Evolutionary conservation across 306 rosid species (phyloP).

Genomic region (Pyrus bretschneideri): DNA sequence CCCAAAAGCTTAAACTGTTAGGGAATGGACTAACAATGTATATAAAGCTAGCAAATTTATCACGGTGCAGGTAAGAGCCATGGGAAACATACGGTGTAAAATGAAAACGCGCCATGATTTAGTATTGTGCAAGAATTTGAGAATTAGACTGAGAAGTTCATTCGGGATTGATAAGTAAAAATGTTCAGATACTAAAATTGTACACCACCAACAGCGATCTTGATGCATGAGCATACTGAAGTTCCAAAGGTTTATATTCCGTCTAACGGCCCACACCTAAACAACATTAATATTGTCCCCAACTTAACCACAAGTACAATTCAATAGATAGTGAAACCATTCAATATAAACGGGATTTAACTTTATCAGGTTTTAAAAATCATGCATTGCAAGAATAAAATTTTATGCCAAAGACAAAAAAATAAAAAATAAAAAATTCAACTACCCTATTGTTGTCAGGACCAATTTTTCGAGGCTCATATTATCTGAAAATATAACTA

Average conservation of each 20-base stretch:
- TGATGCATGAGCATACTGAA: not conserved
- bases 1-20: not conserved
- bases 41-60: not conserved
- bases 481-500: not conserved
- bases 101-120: not conserved
- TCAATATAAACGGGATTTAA: not conserved
- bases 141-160: not conserved
- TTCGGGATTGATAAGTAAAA: not conserved
- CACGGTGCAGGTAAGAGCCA: not conserved
- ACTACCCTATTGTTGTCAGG: not conserved
- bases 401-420: not conserved
- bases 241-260: no score
- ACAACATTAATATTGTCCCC: not conserved
- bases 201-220: not conserved
- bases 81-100: not conserved
- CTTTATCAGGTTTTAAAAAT: not conserved
- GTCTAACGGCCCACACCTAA: not conserved
- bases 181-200: not conserved
- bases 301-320: not conserved
- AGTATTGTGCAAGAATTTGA: not conserved
- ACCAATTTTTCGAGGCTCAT: not conserved
- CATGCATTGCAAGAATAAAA: not conserved
- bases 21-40: not conserved
- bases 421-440: not conserved
- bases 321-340: not conserved